Percentiles rank a stretch among this genome's conserved stretches.
These are phyloP conservation scores for Gymnopilus junonius DNA, from an alignment of 768 basidiomycete species.

Conservation along the genomic window DNA sequence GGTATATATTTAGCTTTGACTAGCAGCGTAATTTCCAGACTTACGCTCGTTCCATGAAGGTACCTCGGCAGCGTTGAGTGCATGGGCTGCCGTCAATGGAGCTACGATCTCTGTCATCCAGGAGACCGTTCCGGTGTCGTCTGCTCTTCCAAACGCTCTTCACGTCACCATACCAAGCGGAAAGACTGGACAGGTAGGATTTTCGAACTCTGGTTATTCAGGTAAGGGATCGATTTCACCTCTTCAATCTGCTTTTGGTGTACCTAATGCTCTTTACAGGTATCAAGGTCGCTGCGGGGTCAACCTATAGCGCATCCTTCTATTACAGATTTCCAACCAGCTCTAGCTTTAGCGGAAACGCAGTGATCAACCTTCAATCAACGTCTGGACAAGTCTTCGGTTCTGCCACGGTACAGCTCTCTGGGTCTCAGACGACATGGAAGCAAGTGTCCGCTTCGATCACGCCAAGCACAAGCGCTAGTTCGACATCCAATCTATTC, in stretches of 20 bases:
- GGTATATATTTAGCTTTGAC: too few relatives aligned
- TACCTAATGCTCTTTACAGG: slow-evolving; percentile 34
- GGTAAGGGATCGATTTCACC: neutral
- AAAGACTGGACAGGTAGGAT: slow-evolving; percentile 21
- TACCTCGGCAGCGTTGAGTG: slow-evolving; percentile 10
- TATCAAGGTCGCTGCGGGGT: slow-evolving; percentile 55
- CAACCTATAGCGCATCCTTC: slow-evolving; percentile 63
- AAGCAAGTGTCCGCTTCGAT: slow-evolving; percentile 46
- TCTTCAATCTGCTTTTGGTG: too few relatives aligned
- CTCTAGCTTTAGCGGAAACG: slow-evolving; percentile 42
- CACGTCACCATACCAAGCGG: slow-evolving; percentile 20
- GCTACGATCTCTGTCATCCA: slow-evolving; percentile 19
- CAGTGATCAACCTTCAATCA: slow-evolving; percentile 51
- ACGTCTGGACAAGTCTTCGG: slow-evolving; percentile 46
- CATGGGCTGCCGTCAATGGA: slow-evolving; percentile 20
- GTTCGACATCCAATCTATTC: slow-evolving; percentile 52
- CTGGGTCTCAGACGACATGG: slow-evolving; percentile 53
- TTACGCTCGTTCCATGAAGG: neutral
- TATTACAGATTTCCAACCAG: slow-evolving; percentile 56
- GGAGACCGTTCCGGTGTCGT: slow-evolving; percentile 18
- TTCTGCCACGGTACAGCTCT: slow-evolving; percentile 38
- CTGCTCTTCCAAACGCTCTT: slow-evolving; percentile 21
- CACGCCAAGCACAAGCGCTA: slow-evolving; percentile 42
- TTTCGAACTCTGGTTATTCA: slow-evolving; percentile 18
- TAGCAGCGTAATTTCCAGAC: too few relatives aligned